phyloP scores from a whole-genome alignment of 2,329 filamentous ascomycete genomes.

The Didymosphaeria variabile region DNA sequence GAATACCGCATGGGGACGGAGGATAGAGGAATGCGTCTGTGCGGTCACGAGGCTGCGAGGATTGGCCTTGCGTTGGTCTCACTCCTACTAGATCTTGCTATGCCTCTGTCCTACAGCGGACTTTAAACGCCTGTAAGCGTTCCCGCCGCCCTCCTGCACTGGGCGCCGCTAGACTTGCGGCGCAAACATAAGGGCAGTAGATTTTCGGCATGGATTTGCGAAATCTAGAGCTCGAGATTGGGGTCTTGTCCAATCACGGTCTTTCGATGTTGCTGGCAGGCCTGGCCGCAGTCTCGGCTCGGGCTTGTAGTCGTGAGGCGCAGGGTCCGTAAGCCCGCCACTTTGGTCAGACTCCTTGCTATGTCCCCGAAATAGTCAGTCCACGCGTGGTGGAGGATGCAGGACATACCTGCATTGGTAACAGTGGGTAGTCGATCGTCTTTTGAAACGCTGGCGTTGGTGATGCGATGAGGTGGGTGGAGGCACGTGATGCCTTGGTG shows the following conservation, averaged over 20 bases:
- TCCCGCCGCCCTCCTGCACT: not conserved
- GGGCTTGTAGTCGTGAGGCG: conserved; percentile 9
- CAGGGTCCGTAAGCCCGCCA: conserved; percentile 10
- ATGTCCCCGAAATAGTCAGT: conserved; percentile 11
- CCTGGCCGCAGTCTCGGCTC: conserved; percentile 6
- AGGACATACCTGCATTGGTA: conserved; percentile 1
- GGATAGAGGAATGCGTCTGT: conserved; percentile 6
- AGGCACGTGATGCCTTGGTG: not conserved
- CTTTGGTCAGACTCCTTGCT: conserved; percentile 6
- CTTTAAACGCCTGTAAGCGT: not conserved
- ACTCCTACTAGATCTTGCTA: not conserved
- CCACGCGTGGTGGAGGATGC: not conserved
- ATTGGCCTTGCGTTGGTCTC: conserved; percentile 1
- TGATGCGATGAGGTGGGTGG: not conserved
- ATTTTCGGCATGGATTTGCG: not conserved
- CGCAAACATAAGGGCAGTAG: too few species aligned
- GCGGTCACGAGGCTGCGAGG: conserved; percentile 13
- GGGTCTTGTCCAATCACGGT: not conserved
- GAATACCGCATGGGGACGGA: conserved; percentile 15
- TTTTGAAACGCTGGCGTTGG: not conserved
- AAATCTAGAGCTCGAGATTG: not conserved
- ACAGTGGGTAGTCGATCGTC: not conserved
- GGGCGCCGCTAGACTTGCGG: not conserved
- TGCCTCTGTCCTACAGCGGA: not conserved
- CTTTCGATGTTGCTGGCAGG: not conserved